Conservation (phyloP, 176 grass and related monocot genomes). For the Rhynchospora pubera region DNA sequence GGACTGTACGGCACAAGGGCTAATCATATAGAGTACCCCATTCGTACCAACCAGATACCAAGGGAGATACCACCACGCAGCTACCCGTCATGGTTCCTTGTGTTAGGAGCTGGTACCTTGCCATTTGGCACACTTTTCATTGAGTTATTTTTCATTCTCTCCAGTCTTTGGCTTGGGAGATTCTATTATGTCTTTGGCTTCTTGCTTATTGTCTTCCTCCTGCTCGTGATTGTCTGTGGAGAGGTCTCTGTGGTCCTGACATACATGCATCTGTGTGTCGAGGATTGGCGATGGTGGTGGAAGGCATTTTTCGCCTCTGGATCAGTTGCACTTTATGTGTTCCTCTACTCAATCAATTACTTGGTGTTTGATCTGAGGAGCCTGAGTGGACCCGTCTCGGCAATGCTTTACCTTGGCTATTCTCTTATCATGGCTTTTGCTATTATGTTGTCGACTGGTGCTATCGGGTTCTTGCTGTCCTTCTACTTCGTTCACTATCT, state of each 20-base stretch:
- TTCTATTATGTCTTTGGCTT: slow-evolving; percentile 91
- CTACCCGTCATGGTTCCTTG: slow-evolving; percentile 81
- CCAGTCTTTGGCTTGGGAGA: slow-evolving; percentile 82
- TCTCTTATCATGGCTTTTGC: slow-evolving; percentile 73
- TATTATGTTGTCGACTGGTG: slow-evolving; percentile 65
- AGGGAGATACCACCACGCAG: slow-evolving; percentile 64
- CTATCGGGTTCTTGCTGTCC: slow-evolving; percentile 71
- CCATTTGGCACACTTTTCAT: slow-evolving; percentile 88
- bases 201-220: slow-evolving; percentile 61
- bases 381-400: slow-evolving; percentile 58
- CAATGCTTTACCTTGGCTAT: slow-evolving; percentile 70
- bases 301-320: slow-evolving; percentile 86
- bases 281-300: slow-evolving; percentile 95
- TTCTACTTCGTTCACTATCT: slow-evolving; percentile 92
- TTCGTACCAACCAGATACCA: slow-evolving; percentile 74
- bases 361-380: slow-evolving; percentile 82
- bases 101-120: slow-evolving; percentile 70
- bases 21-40: slow-evolving; percentile 58
- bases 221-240: slow-evolving; percentile 58
- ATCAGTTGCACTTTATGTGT: slow-evolving; percentile 65
- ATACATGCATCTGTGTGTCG: slow-evolving; percentile 78
- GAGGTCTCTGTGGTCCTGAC: slow-evolving; percentile 77
- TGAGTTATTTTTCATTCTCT: slow-evolving; percentile 84
- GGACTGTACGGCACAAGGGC: slow-evolving; percentile 56
- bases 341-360: slow-evolving; percentile 75